A percentile compares a stretch with the other conserved stretches of the same genome.
These are phyloP conservation scores for Ligustrum vulgare DNA, from an alignment of 257 asterid species.

Conservation along the genomic window DNA sequence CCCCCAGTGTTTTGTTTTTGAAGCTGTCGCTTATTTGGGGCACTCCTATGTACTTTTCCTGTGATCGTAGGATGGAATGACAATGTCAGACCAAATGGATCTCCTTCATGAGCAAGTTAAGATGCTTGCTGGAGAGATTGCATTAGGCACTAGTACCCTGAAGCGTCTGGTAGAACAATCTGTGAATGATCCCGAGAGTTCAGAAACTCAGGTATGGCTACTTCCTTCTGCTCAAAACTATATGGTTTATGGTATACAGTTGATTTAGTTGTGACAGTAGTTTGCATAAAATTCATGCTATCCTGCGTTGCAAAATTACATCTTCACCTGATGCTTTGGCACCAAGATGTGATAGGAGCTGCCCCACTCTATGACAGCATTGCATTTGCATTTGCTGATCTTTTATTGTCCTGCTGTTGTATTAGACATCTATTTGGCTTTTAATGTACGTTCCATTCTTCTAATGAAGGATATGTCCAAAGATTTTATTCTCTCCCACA, in stretches of 20 bases:
- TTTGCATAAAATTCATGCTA: neutral
- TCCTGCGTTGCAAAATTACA: neutral
- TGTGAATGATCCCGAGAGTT: conserved; percentile 73
- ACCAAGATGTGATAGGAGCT: neutral
- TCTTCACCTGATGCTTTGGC: neutral
- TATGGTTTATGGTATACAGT: neutral
- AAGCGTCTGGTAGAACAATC: conserved; percentile 89
- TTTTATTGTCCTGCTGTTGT: neutral
- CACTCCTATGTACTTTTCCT: conserved; percentile 19
- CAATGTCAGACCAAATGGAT: conserved; percentile 88
- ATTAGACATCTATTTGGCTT: neutral
- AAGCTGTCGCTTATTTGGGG: neutral
- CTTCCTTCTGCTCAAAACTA: conserved; percentile 12
- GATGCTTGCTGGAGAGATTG: conserved; percentile 99
- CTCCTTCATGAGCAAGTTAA: conserved; percentile 95
- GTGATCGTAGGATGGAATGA: conserved; percentile 60
- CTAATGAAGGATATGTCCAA: neutral
- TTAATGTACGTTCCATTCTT: neutral
- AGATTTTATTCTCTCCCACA: neutral
- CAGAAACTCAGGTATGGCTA: conserved; percentile 63
- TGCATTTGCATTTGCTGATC: neutral
- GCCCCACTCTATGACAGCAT: neutral
- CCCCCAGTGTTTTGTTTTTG: neutral
- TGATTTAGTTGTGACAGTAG: neutral
- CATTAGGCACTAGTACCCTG: conserved; percentile 85